Evolutionary conservation across 2,329 filamentous ascomycete genomes (phyloP).

Genomic region (Aspergillus tanneri): DNA sequence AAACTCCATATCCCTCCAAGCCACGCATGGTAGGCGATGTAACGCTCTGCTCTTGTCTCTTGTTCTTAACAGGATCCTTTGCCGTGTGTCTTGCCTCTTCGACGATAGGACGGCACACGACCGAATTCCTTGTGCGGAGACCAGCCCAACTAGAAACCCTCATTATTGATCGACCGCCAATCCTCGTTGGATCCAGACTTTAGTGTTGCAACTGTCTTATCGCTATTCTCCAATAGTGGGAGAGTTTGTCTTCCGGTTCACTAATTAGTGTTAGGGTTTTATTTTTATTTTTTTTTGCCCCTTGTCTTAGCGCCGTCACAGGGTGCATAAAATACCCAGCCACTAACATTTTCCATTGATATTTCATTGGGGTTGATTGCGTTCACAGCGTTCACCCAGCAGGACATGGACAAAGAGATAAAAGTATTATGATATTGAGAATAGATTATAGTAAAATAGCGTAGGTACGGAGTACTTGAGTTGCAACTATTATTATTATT

Average conservation of each 20-base stretch:
- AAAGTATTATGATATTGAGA: not conserved
- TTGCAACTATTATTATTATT: too few relatives aligned
- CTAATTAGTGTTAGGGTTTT: not conserved
- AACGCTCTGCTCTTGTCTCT: not conserved
- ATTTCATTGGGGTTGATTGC: not conserved
- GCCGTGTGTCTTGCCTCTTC: not conserved
- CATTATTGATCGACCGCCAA: constrained; percentile 9
- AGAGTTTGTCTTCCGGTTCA: not conserved
- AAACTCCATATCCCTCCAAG: too few relatives aligned
- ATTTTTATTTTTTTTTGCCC: not conserved
- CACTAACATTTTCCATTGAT: constrained; percentile 3
- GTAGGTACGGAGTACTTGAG: too few relatives aligned
- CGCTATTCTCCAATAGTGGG: not conserved
- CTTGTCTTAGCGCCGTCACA: not conserved
- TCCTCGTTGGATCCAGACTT: not conserved
- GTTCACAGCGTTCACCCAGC: not conserved
- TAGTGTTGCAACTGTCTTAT: constrained; percentile 14
- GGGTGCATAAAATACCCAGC: constrained; percentile 5
- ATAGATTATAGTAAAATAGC: not conserved
- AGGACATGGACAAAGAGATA: not conserved
- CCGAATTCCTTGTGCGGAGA: constrained; percentile 3
- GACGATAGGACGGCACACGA: constrained; percentile 6
- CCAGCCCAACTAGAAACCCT: not conserved
- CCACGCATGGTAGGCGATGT: not conserved
- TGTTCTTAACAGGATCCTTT: not conserved